Conservation (phyloP, 140 eudicot species). For the Flaveria floridana region DNA sequence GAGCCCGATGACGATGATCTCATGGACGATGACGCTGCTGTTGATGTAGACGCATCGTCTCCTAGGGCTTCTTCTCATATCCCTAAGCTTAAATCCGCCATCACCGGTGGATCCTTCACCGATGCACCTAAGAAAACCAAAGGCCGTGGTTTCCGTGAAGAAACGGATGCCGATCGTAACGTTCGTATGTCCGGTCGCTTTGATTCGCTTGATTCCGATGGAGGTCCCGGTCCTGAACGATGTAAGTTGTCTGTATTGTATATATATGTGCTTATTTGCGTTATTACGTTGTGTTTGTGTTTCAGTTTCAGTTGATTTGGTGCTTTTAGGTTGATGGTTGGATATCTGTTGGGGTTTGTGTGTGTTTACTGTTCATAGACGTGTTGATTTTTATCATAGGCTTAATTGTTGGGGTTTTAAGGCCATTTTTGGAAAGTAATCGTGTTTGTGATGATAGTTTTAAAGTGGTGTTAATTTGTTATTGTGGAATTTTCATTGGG, state of each 20-base stretch:
- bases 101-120: conserved; percentile 56
- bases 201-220: conserved; percentile 83
- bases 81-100: conserved; percentile 82
- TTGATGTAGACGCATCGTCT: conserved; percentile 54
- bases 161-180: conserved; percentile 61
- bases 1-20: conserved; percentile 97
- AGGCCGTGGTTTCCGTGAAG: conserved; percentile 95
- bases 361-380: background rate
- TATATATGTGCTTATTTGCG: background rate
- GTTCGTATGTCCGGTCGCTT: conserved; percentile 75
- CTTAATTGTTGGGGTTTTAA: background rate
- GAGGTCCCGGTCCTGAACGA: conserved; percentile 95
- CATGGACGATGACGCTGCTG: conserved; percentile 83
- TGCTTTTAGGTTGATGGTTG: background rate
- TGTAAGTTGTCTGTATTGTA: conserved; percentile 40
- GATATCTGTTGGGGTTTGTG: background rate
- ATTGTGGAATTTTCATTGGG: background rate
- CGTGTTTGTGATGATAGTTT: background rate
- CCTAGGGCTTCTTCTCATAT: conserved; percentile 52
- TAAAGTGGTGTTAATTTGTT: background rate
- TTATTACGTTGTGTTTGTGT: background rate
- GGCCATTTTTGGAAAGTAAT: too few species aligned
- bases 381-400: background rate
- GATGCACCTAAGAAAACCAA: conserved; percentile 58
- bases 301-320: background rate